Conservation (phyloP, 345 rosid species). For the Barbarea vulgaris region DNA sequence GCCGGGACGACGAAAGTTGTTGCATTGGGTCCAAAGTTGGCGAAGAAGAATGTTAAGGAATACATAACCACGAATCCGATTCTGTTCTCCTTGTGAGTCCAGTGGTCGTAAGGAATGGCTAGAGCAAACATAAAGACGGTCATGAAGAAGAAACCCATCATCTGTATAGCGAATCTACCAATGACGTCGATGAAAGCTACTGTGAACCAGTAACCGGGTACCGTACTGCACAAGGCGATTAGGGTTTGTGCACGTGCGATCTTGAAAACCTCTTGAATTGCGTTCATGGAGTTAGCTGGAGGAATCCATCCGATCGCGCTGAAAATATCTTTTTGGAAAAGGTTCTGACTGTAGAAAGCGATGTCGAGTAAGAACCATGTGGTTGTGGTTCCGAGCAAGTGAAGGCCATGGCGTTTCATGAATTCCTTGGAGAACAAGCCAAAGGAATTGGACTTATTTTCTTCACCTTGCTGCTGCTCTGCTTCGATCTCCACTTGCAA, state of each 20-base stretch:
- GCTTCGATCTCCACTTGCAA: slow-evolving; percentile 67
- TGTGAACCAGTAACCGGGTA: slow-evolving; percentile 90
- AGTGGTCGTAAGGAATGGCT: slow-evolving; percentile 81
- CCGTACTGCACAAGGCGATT: slow-evolving; percentile 77
- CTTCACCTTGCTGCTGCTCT: slow-evolving; percentile 50
- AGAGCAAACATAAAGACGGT: slow-evolving; percentile 87
- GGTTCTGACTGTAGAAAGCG: slow-evolving; percentile 81
- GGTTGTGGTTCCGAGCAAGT: slow-evolving; percentile 77
- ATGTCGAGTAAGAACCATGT: slow-evolving; percentile 92
- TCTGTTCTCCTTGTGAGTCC: slow-evolving; percentile 74
- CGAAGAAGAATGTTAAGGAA: slow-evolving; percentile 82
- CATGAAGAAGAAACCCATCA: slow-evolving; percentile 95
- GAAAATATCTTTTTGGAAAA: slow-evolving; percentile 86
- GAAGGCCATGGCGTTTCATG: slow-evolving; percentile 70
- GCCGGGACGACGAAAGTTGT: slow-evolving; percentile 89
- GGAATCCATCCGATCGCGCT: slow-evolving; percentile 90
- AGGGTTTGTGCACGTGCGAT: slow-evolving; percentile 86
- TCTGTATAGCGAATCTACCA: slow-evolving; percentile 73
- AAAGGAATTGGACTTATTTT: slow-evolving; percentile 40
- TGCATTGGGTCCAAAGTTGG: slow-evolving; percentile 90
- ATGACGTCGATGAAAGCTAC: slow-evolving; percentile 66
- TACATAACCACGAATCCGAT: slow-evolving; percentile 75
- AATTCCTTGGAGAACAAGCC: slow-evolving; percentile 70
- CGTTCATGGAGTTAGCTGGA: slow-evolving; percentile 71
- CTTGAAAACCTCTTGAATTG: slow-evolving; percentile 69